Evolutionary conservation across 176 grass and related monocot species (phyloP).

Genomic region (Carex parvula): DNA sequence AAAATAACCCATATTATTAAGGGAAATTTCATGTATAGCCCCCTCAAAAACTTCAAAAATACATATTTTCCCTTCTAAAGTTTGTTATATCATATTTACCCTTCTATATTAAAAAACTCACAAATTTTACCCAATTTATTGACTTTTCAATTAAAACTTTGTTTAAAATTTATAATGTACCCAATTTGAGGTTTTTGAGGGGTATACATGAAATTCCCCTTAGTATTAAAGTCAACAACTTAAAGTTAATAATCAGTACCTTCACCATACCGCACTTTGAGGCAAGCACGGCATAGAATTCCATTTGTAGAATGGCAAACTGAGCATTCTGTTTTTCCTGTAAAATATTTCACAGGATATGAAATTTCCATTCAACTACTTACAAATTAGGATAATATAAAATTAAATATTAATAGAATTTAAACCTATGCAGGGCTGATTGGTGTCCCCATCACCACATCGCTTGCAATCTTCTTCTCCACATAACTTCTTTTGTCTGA

Average conservation of each 20-base stretch:
- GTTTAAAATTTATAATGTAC: too few species aligned
- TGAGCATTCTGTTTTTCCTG: slow-evolving; percentile 83
- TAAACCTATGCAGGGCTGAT: slow-evolving; percentile 65
- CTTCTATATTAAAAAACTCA: too few species aligned
- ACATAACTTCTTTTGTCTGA: slow-evolving; percentile 88
- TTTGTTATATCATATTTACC: too few species aligned
- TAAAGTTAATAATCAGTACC: slow-evolving; percentile 37
- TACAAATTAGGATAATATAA: background rate
- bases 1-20: background rate
- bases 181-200: too few species aligned
- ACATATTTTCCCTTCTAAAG: too few species aligned
- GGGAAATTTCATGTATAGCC: too few species aligned
- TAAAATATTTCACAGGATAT: slow-evolving; percentile 6
- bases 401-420: background rate
- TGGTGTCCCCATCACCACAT: slow-evolving; percentile 49
- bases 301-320: slow-evolving; percentile 71
- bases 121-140: too few species aligned
- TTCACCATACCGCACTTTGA: slow-evolving; percentile 88
- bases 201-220: too few species aligned
- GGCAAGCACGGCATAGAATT: slow-evolving; percentile 80
- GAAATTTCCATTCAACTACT: background rate
- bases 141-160: too few species aligned
- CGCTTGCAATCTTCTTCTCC: slow-evolving; percentile 86
- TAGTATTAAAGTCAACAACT: background rate
- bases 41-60: too few species aligned